phyloP scores from a whole-genome alignment of 345 rosid species.

The Gossypium sturtianum region DNA sequence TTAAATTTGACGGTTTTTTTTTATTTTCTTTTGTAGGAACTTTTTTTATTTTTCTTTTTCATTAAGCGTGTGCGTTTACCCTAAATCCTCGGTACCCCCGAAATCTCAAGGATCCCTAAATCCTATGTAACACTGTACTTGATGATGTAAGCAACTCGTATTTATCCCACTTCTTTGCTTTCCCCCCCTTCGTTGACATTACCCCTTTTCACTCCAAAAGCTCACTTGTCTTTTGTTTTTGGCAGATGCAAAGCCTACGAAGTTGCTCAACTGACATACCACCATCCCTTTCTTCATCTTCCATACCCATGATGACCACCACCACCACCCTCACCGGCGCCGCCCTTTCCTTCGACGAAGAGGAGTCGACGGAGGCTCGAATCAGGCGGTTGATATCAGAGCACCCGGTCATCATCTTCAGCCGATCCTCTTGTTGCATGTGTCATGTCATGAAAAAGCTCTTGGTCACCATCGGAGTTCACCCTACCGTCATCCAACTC shows the following conservation, averaged over 20 bases:
- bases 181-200: constrained; percentile 27
- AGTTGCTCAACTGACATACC: constrained; percentile 41
- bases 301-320: constrained; percentile 29
- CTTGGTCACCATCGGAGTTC: constrained; percentile 68
- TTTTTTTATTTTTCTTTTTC: no score
- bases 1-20: no score
- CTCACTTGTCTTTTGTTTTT: constrained; percentile 12
- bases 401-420: constrained; percentile 88
- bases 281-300: background rate
- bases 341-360: constrained; percentile 69
- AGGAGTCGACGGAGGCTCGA: constrained; percentile 57
- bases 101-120: background rate
- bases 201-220: background rate
- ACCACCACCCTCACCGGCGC: constrained; percentile 16
- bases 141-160: constrained; percentile 58
- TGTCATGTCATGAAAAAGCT: constrained; percentile 92
- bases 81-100: no score
- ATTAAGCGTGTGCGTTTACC: no score
- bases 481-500: constrained; percentile 85
- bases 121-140: constrained; percentile 22
- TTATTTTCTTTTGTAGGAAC: no score
- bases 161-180: constrained; percentile 21
- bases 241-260: constrained; percentile 65
- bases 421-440: constrained; percentile 89
- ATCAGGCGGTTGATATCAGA: constrained; percentile 81